Conservation (phyloP, 176 grass and related monocot genomes). For the Carex pumila region DNA sequence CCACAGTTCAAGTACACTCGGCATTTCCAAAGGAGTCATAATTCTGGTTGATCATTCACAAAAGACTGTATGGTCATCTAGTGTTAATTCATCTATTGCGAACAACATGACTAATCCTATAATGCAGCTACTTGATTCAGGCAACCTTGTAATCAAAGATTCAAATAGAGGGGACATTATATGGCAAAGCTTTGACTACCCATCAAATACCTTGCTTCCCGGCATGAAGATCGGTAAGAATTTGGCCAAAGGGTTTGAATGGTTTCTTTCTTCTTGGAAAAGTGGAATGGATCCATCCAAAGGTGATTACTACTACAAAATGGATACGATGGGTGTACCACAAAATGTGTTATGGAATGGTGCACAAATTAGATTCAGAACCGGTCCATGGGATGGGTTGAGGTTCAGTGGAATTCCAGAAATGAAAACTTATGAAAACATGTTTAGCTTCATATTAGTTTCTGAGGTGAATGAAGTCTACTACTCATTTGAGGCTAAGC, state of each 20-base stretch:
- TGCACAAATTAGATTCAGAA: constrained; percentile 20
- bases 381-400: constrained; percentile 41
- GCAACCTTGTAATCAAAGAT: constrained; percentile 44
- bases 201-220: constrained; percentile 43
- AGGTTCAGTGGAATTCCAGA: constrained; percentile 26
- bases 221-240: constrained; percentile 22
- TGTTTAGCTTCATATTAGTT: constrained; percentile 6
- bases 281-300: background rate
- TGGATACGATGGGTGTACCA: constrained; percentile 21
- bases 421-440: background rate
- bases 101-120: background rate
- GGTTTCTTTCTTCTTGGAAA: constrained; percentile 18
- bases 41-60: background rate
- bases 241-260: background rate
- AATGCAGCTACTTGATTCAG: constrained; percentile 36
- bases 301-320: background rate
- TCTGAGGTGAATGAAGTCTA: constrained; percentile 17
- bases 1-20: constrained; percentile 2
- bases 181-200: constrained; percentile 69
- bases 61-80: constrained; percentile 9
- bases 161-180: background rate
- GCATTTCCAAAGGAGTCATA: background rate
- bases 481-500: constrained; percentile 24
- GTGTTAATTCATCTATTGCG: constrained; percentile 5
- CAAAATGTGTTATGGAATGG: constrained; percentile 26